Conservation (phyloP, 305 asterid species). For the Plantago lanceolata region DNA sequence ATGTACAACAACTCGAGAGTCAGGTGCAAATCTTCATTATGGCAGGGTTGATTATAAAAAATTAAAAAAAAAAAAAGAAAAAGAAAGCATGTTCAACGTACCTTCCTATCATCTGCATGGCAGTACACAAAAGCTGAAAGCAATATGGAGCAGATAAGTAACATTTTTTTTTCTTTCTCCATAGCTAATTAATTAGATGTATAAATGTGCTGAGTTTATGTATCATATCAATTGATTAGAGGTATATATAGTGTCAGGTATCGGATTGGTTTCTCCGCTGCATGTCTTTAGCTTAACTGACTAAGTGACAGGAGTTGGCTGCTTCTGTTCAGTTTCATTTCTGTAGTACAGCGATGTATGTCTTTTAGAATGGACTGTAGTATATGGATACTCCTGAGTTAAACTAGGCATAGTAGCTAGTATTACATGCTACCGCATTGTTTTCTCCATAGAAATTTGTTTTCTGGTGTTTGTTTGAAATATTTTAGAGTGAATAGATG, state of each 20-base stretch:
- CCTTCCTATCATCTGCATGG: slow-evolving; percentile 38
- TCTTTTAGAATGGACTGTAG: too few species aligned
- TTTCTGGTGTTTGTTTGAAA: too few species aligned
- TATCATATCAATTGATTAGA: background rate
- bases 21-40: background rate
- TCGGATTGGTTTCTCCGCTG: slow-evolving; percentile 21
- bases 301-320: slow-evolving; percentile 12
- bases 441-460: too few species aligned
- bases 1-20: background rate
- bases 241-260: slow-evolving; percentile 21
- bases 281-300: slow-evolving; percentile 13
- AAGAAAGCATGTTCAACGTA: background rate
- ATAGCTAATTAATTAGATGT: slow-evolving; percentile 4
- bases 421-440: too few species aligned
- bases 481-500: too few species aligned
- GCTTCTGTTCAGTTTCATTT: too few species aligned
- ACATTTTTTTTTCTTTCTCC: slow-evolving; percentile 19
- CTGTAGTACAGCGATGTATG: too few species aligned
- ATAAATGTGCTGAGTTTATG: slow-evolving; percentile 5
- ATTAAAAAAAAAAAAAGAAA: background rate
- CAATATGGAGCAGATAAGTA: slow-evolving; percentile 29
- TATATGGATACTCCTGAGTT: too few species aligned
- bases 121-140: slow-evolving; percentile 27
- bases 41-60: too few species aligned
- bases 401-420: too few species aligned